Base-by-base conservation (phyloP, 495 filamentous ascomycete species). In the Tuber indicum region DNA sequence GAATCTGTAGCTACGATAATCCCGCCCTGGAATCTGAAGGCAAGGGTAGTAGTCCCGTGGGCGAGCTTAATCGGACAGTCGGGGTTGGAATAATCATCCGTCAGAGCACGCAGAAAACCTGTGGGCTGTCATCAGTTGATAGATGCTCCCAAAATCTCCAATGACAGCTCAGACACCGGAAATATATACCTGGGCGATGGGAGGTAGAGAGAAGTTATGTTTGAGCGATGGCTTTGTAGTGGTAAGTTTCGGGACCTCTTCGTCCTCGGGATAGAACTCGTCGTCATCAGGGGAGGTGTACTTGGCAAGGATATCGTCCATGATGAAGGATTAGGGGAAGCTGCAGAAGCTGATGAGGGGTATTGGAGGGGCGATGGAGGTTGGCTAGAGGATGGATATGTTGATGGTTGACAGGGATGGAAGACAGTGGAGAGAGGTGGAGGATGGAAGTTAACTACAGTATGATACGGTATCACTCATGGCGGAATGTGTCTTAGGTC, bases 1-100 rank as follows among this genome's bases (percentile, higher is more conserved):
- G 96, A 99, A 87, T 99, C 96, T 36, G 96, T 99, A 39, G 94
- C 94, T 73, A 99, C 96, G 82, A 99, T 96, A 86, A 99, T 99
- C 83, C 96, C 96, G 80, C 93, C 94, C 86, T 98, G 90, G 88
- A 98, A 99, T 81, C 95, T 88, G 88, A 99, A 99, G 72, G 95
- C 94, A 62, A 99, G 89, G n/a, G 96, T 99, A 76, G 96, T 99
- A 71, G 96, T 99, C 84, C 96, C 96, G 89, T 99, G 96, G 66
- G 96, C 96, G 83, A 99, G 92, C 89, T 99, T 99, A 88, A 99
- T 99, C 70, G 96, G 96, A 85, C 93, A 97, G 85, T 91, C 90
- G 73, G 96, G 94, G 87, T 99, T 99, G 78, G 94, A 90, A 86
- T 94, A 90, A 90, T 99, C 96, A 86, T 99, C 96, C 79, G 96